These are phyloP conservation scores for Echinosophora koreensis DNA, from an alignment of 306 rosid genomes.

Conservation along the genomic window DNA sequence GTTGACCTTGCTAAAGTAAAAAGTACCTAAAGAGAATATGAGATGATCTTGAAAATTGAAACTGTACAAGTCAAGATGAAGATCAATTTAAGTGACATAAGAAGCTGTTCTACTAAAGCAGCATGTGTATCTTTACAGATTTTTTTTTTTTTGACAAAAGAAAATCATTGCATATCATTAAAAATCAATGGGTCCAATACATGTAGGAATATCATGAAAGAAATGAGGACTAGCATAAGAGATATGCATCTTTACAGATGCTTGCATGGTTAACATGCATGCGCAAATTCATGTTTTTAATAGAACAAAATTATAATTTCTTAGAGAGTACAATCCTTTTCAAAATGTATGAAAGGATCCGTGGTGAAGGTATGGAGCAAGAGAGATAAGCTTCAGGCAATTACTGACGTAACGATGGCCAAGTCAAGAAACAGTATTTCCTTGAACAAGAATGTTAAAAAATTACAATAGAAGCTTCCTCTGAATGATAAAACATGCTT, in stretches of 20 bases:
- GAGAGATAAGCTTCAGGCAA: neutral
- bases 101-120: no score
- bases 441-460: neutral
- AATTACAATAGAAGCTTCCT: neutral
- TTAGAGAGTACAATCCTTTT: neutral
- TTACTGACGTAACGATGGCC: slow-evolving; percentile 20
- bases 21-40: no score
- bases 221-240: no score
- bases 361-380: slow-evolving; percentile 1
- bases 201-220: no score
- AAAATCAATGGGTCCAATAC: no score
- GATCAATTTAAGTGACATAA: no score
- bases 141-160: no score
- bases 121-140: neutral
- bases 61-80: no score
- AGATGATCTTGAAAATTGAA: no score
- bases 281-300: neutral
- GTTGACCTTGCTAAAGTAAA: no score
- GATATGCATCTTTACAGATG: neutral
- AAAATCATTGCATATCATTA: no score
- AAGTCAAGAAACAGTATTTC: slow-evolving; percentile 14
- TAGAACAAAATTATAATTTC: neutral
- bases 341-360: neutral
- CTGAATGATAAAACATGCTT: slow-evolving; percentile 11
- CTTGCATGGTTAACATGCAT: neutral